These are phyloP conservation scores for Eragrostis nindensis DNA, from an alignment of 176 grass and related monocot species.

Conservation along the genomic window DNA sequence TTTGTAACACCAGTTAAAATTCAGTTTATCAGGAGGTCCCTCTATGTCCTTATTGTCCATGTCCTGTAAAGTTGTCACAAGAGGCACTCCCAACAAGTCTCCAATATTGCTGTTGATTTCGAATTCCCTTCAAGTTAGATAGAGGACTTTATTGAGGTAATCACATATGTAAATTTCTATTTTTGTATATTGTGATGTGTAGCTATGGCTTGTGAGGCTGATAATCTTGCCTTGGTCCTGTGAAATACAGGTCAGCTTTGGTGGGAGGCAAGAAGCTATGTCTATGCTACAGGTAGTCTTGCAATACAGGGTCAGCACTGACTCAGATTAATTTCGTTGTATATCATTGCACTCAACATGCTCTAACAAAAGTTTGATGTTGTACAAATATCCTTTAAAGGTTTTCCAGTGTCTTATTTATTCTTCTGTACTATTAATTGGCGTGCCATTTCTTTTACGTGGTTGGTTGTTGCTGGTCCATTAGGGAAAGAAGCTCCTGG, in stretches of 20 bases:
- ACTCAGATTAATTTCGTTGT: no score
- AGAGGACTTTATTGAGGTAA: background rate
- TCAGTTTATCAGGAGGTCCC: background rate
- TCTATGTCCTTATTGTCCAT: background rate
- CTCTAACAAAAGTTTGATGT: background rate
- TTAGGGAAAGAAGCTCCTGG: background rate
- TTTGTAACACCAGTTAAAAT: background rate
- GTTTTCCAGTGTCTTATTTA: background rate
- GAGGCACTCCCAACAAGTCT: background rate
- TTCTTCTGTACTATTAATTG: background rate
- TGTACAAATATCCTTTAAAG: background rate
- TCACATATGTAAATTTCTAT: background rate
- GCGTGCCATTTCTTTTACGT: background rate
- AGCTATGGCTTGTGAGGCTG: background rate
- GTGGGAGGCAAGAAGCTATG: background rate
- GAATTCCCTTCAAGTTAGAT: background rate
- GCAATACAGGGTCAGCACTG: no score
- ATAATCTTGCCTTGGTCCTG: background rate
- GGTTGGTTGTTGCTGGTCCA: conserved; percentile 13
- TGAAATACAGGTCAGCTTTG: background rate
- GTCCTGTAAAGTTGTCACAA: background rate
- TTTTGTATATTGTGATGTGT: background rate
- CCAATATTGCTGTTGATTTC: background rate
- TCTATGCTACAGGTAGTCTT: background rate
- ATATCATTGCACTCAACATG: background rate